phyloP scores from a whole-genome alignment of 1,284 basidiomycete species.

The Moniliophthora roreri region DNA sequence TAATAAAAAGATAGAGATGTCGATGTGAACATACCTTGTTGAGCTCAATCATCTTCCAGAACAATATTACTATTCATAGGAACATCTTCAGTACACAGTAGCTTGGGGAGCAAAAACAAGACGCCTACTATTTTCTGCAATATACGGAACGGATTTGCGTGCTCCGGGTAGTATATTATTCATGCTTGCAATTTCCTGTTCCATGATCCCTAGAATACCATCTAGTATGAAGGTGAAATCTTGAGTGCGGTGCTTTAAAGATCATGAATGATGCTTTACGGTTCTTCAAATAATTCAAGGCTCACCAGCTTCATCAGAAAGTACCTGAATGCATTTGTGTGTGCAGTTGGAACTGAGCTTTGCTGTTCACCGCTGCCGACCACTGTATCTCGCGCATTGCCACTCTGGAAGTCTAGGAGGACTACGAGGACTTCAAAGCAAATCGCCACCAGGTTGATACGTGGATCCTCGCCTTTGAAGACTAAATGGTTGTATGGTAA shows the following conservation, averaged over 20 bases:
- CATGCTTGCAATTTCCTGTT: conserved; percentile 71
- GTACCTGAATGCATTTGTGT: conserved; percentile 87
- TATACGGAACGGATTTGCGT: conserved; percentile 75
- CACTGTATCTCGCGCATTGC: conserved; percentile 56
- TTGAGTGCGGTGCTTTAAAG: conserved; percentile 75
- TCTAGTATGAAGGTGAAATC: conserved; percentile 84
- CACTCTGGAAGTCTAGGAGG: conserved; percentile 82
- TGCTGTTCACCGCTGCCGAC: conserved; percentile 42
- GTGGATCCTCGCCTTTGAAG: conserved; percentile 82
- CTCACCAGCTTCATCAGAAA: conserved; percentile 85
- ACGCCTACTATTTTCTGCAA: conserved; percentile 75
- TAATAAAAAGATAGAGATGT: neutral
- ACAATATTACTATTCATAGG: conserved; percentile 63
- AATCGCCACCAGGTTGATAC: conserved; percentile 67
- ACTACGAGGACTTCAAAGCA: conserved; percentile 77
- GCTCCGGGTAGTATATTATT: conserved; percentile 83
- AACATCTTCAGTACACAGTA: conserved; percentile 13
- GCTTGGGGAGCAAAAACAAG: neutral
- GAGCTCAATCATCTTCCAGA: conserved; percentile 90
- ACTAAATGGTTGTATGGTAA: conserved; percentile 88
- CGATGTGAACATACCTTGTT: conserved; percentile 66
- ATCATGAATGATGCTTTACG: conserved; percentile 2
- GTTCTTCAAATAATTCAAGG: conserved; percentile 14
- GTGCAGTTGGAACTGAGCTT: conserved; percentile 52
- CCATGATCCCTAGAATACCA: conserved; percentile 70